These are phyloP conservation scores for Monosporascus sp. DNA, from an alignment of 2,329 filamentous ascomycete species.

Conservation along the genomic window DNA sequence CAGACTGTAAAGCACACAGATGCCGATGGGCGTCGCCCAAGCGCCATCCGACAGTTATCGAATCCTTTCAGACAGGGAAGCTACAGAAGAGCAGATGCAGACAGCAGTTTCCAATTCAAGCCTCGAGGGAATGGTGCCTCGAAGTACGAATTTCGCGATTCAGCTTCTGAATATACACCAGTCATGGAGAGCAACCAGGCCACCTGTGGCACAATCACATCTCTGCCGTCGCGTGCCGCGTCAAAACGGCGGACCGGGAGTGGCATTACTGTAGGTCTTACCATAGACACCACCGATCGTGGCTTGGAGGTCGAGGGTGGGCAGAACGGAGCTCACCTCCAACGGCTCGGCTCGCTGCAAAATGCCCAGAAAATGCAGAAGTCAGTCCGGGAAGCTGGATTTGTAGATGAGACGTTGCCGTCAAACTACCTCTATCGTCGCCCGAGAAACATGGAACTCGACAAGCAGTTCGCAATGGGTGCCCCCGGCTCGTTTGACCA, in stretches of 20 bases:
- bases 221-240: neutral
- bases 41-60: slow-evolving; percentile 1
- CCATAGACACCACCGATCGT: neutral
- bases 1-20: neutral
- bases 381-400: neutral
- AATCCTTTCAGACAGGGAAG: slow-evolving; percentile 14
- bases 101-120: slow-evolving; percentile 13
- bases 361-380: too few relatives aligned
- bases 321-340: too few relatives aligned
- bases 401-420: slow-evolving; percentile 9
- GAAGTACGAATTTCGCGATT: slow-evolving; percentile 26
- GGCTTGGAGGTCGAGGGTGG: neutral
- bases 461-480: slow-evolving; percentile 5
- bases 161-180: slow-evolving; percentile 18
- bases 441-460: neutral
- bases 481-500: slow-evolving; percentile 7
- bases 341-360: too few relatives aligned
- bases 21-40: neutral
- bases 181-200: slow-evolving; percentile 10
- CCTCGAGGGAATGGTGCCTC: slow-evolving; percentile 12
- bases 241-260: neutral
- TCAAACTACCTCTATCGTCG: slow-evolving; percentile 1
- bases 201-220: slow-evolving; percentile 4
- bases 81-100: slow-evolving; percentile 3
- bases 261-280: neutral